Evolutionary conservation across 2,329 filamentous ascomycete species (phyloP).

Genomic region (Raffaelea deltoideospora): DNA sequence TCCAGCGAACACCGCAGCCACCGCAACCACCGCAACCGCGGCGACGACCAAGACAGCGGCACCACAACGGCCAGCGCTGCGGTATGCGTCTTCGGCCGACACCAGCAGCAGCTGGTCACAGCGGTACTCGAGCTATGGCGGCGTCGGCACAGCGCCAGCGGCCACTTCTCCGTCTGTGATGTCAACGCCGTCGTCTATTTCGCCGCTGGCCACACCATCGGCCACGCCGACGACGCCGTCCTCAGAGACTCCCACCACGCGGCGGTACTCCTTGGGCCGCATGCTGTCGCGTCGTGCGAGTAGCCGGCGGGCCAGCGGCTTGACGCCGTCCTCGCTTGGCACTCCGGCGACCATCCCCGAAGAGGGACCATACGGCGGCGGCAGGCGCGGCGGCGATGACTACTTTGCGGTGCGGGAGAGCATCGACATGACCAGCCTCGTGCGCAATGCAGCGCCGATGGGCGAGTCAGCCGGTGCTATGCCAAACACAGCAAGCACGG

Average conservation of each 20-base stretch:
- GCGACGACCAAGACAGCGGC: too few relatives aligned
- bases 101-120: too few relatives aligned
- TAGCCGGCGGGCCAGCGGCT: constrained; percentile 4
- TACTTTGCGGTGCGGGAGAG: constrained; percentile 15
- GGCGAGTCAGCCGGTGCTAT: constrained; percentile 6
- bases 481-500: too few relatives aligned
- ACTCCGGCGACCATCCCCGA: constrained; percentile 21
- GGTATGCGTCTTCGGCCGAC: too few relatives aligned
- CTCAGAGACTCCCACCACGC: background rate
- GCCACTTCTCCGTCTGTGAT: too few relatives aligned
- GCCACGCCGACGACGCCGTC: background rate
- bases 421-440: constrained; percentile 22
- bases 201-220: background rate
- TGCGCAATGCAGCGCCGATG: constrained; percentile 25
- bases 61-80: too few relatives aligned
- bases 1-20: too few relatives aligned
- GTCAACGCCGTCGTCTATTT: background rate
- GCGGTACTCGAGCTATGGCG: background rate
- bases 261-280: constrained; percentile 1
- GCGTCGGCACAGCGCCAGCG: background rate
- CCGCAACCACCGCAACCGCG: too few relatives aligned
- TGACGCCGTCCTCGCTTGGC: too few relatives aligned
- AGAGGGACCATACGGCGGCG: constrained; percentile 15
- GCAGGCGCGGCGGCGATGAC: constrained; percentile 13
- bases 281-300: constrained; percentile 3